Percentiles rank a stretch among this genome's conserved stretches.
phyloP scores from a whole-genome alignment of 2,329 filamentous ascomycete genomes.

The Zarea fungicola region DNA sequence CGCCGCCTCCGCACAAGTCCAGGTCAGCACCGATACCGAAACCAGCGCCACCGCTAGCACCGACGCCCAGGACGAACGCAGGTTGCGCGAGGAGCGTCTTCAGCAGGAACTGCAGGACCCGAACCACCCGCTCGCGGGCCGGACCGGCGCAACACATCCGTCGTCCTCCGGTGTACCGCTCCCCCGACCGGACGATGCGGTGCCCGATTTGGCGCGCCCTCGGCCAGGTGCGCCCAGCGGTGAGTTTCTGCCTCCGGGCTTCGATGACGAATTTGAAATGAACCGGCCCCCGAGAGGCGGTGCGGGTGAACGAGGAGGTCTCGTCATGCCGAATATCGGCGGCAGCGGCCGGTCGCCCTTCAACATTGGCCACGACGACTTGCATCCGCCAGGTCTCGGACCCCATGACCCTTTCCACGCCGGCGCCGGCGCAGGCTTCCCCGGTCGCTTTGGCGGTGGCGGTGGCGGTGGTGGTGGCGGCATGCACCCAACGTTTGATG shows the following conservation, averaged over 20 bases:
- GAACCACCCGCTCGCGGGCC: conserved; percentile 29
- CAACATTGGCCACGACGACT: conserved; percentile 76
- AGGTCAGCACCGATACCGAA: conserved; percentile 38
- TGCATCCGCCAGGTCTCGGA: conserved; percentile 81
- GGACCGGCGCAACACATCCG: conserved; percentile 32
- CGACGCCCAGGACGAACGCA: conserved; percentile 35
- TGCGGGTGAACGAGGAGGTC: conserved; percentile 25
- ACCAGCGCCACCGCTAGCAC: no score
- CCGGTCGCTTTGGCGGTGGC: conserved; percentile 31
- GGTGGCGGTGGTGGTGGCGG: conserved; percentile 54
- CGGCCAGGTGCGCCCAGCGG: conserved; percentile 55
- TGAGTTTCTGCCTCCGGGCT: conserved; percentile 80
- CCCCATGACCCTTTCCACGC: conserved; percentile 76
- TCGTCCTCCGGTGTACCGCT: conserved; percentile 53
- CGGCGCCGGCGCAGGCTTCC: conserved; percentile 57
- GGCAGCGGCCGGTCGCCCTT: conserved; percentile 48
- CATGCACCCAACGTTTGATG: conserved; percentile 95
- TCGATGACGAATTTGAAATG: conserved; percentile 89
- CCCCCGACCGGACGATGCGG: conserved; percentile 63
- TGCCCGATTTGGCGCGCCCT: conserved; percentile 51
- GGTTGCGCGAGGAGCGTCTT: conserved; percentile 34
- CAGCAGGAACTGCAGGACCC: conserved; percentile 35
- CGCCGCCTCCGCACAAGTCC: conserved; percentile 72
- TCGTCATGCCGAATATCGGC: conserved; percentile 30
- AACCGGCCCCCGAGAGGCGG: conserved; percentile 59